Conservation (phyloP, 805 yeast species). For the Candida argentea region DNA sequence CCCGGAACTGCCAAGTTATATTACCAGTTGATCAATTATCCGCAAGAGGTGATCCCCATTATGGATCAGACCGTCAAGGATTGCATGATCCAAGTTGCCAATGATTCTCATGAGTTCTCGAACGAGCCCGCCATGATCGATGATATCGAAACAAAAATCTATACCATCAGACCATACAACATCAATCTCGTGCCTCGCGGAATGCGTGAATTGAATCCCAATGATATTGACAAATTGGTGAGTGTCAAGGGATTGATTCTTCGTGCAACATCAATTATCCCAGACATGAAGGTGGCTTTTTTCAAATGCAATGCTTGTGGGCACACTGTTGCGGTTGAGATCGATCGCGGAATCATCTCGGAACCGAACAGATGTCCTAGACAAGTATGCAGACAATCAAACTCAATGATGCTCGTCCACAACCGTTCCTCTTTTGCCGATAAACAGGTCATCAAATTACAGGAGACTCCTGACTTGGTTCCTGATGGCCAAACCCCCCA, state of each 20-base stretch:
- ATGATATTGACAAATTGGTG: constrained; percentile 68
- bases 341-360: constrained; percentile 87
- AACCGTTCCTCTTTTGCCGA: constrained; percentile 91
- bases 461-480: constrained; percentile 91
- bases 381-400: constrained; percentile 66
- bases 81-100: constrained; percentile 65
- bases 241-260: constrained; percentile 84
- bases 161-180: constrained; percentile 85
- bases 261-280: constrained; percentile 83
- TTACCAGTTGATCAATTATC: constrained; percentile 81
- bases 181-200: constrained; percentile 42
- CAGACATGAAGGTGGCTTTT: constrained; percentile 96
- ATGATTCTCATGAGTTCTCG: constrained; percentile 30
- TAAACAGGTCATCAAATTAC: constrained; percentile 87
- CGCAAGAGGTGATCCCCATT: constrained; percentile 93
- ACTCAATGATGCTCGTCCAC: constrained; percentile 85
- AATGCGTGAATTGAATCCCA: constrained; percentile 11
- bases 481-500: constrained; percentile 99
- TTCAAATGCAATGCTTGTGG: constrained; percentile 93
- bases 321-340: constrained; percentile 84
- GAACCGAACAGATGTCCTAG: constrained; percentile 95
- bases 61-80: constrained; percentile 96
- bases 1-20: constrained; percentile 70
- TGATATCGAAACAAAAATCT: constrained; percentile 70
- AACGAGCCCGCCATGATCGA: constrained; percentile 33